phyloP scores from a whole-genome alignment of 768 basidiomycete genomes.

The Tricholoma saponaceum region DNA sequence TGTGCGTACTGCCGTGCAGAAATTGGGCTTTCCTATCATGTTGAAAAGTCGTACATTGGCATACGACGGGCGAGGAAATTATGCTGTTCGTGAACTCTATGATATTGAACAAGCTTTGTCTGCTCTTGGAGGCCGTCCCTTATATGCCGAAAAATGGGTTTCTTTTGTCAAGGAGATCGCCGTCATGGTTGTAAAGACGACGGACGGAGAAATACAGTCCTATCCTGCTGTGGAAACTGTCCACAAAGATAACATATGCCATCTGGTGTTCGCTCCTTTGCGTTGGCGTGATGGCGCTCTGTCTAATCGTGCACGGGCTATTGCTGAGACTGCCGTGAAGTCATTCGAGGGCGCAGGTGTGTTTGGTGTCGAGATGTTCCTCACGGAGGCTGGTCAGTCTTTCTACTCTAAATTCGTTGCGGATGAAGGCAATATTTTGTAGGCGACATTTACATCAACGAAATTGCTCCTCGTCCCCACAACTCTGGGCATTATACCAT shows the following conservation, averaged over 20 bases:
- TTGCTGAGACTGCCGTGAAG: slow-evolving; percentile 80
- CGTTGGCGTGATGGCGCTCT: slow-evolving; percentile 55
- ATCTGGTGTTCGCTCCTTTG: slow-evolving; percentile 88
- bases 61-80: slow-evolving; percentile 96
- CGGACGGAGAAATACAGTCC: slow-evolving; percentile 65
- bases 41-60: slow-evolving; percentile 93
- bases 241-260: slow-evolving; percentile 91
- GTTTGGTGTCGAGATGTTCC: slow-evolving; percentile 98
- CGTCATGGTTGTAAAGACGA: slow-evolving; percentile 91
- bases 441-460: slow-evolving; percentile 86
- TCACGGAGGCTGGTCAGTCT: slow-evolving; percentile 74
- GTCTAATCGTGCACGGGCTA: slow-evolving; percentile 51
- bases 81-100: slow-evolving; percentile 53
- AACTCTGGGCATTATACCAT: slow-evolving; percentile 99
- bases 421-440: slow-evolving; percentile 2
- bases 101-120: slow-evolving; percentile 49
- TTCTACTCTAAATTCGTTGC: neutral
- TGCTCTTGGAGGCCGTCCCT: slow-evolving; percentile 57
- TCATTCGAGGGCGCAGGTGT: slow-evolving; percentile 86
- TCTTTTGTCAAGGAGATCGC: slow-evolving; percentile 88
- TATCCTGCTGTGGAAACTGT: slow-evolving; percentile 95
- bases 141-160: slow-evolving; percentile 96
- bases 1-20: slow-evolving; percentile 45
- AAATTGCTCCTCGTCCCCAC: slow-evolving; percentile 97
- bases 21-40: slow-evolving; percentile 87